These are phyloP conservation scores for Saccharum spontaneum DNA, from an alignment of 176 grass and related monocot genomes.

Conservation along the genomic window DNA sequence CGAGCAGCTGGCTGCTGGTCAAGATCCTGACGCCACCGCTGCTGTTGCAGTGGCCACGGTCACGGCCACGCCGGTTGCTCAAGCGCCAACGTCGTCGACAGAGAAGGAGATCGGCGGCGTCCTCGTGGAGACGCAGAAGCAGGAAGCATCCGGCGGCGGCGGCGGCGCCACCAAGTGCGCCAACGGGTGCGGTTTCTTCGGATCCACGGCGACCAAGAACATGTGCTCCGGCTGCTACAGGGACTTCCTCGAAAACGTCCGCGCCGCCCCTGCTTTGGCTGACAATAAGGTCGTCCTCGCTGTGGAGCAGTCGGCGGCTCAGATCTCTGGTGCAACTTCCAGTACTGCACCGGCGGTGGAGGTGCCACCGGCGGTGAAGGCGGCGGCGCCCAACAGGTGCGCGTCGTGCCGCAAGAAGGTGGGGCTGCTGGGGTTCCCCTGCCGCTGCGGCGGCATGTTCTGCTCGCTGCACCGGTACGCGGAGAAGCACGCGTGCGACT, in stretches of 20 bases:
- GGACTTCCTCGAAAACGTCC: neutral
- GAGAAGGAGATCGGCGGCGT: neutral
- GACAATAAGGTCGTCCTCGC: neutral
- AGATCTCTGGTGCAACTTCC: neutral
- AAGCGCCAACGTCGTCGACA: neutral
- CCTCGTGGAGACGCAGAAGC: neutral
- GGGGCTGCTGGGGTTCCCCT: slow-evolving; percentile 46
- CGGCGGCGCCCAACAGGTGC: slow-evolving; percentile 30
- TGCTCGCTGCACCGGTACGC: slow-evolving; percentile 37
- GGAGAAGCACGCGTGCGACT: slow-evolving; percentile 40
- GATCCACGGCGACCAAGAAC: slow-evolving; percentile 22
- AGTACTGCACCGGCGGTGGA: neutral
- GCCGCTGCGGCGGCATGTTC: slow-evolving; percentile 56
- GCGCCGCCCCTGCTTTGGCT: neutral
- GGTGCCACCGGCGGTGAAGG: neutral
- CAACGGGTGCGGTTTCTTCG: slow-evolving; percentile 49
- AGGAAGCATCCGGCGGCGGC: neutral
- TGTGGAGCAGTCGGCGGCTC: neutral
- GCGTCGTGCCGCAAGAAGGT: slow-evolving; percentile 48
- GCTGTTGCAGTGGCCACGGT: neutral
- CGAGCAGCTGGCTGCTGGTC: neutral
- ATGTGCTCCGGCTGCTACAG: slow-evolving; percentile 51
- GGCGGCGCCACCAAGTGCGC: neutral
- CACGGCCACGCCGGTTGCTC: neutral
- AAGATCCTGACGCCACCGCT: neutral